Percentiles rank a stretch among this genome's conserved stretches.
Conservation (phyloP, 1,139 yeast species). For the Debaryomyces robertsiae region DNA sequence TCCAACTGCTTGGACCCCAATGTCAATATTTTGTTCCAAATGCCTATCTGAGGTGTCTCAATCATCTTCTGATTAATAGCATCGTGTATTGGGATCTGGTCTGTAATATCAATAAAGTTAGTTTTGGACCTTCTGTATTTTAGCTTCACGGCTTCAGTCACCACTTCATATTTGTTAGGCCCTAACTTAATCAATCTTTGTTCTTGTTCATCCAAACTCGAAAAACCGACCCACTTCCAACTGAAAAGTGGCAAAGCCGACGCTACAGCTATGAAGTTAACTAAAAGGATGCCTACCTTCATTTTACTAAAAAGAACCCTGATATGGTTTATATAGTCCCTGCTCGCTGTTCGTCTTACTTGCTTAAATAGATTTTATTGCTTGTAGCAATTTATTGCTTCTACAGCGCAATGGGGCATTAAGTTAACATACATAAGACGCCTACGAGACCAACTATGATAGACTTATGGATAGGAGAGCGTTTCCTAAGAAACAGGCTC, state of each 20-base stretch:
- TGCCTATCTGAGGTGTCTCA: slow-evolving; percentile 18
- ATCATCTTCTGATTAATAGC: slow-evolving; percentile 36
- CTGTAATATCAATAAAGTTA: slow-evolving; percentile 73
- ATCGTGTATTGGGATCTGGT: slow-evolving; percentile 37
- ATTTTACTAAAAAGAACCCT: slow-evolving; percentile 3
- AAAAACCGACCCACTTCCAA: slow-evolving; percentile 8
- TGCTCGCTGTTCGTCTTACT: slow-evolving; percentile 1
- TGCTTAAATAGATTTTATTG: neutral
- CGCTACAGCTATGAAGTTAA: slow-evolving; percentile 8
- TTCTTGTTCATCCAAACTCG: slow-evolving; percentile 13
- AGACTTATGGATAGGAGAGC: no score
- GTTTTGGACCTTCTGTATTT: slow-evolving; percentile 54
- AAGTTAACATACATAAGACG: no score
- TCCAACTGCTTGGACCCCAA: slow-evolving; percentile 37
- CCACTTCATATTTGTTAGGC: slow-evolving; percentile 41
- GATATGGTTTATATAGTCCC: no score
- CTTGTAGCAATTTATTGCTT: no score
- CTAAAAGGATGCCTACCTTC: slow-evolving; percentile 5
- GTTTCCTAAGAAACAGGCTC: no score
- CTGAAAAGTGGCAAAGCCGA: slow-evolving; percentile 19
- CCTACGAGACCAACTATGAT: no score
- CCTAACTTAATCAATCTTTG: slow-evolving; percentile 41
- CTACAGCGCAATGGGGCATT: no score
- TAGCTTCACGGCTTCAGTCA: slow-evolving; percentile 60
- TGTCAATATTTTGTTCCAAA: slow-evolving; percentile 19